Evolutionary conservation across 495 filamentous ascomycete species (phyloP).

Genomic region (Astrocystis sublimbata): DNA sequence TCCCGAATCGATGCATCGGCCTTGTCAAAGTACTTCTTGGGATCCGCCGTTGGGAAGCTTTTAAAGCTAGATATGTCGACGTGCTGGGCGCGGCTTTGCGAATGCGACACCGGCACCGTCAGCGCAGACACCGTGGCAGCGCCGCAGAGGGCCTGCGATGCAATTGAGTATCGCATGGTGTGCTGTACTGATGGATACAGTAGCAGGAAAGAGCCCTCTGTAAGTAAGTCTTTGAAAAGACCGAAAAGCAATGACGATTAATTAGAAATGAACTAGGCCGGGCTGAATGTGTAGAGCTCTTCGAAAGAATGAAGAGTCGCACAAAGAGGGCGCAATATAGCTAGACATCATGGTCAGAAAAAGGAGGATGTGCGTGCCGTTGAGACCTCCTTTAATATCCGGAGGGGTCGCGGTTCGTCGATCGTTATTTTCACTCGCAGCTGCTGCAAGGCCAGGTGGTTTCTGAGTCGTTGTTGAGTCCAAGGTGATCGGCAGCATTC

Average conservation of each 20-base stretch:
- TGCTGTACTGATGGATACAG: slow-evolving; percentile 5
- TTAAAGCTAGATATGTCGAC: slow-evolving; percentile 30
- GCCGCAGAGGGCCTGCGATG: slow-evolving; percentile 31
- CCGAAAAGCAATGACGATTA: slow-evolving; percentile 14
- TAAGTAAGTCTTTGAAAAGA: slow-evolving; percentile 5
- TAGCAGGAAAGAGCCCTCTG: slow-evolving; percentile 18
- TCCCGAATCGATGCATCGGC: neutral
- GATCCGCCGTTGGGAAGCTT: slow-evolving; percentile 25
- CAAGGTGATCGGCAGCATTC: slow-evolving; percentile 17
- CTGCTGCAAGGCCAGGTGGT: slow-evolving; percentile 5
- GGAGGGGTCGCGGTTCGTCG: slow-evolving; percentile 13
- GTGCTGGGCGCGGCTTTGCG: slow-evolving; percentile 23
- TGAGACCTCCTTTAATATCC: slow-evolving; percentile 20
- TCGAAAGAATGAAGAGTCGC: slow-evolving; percentile 11
- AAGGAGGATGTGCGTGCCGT: slow-evolving; percentile 2
- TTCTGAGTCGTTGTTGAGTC: slow-evolving; percentile 13
- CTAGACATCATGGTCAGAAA: slow-evolving; percentile 6
- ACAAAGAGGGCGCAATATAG: slow-evolving; percentile 6
- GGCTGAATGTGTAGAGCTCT: slow-evolving; percentile 1
- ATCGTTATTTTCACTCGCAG: slow-evolving; percentile 17
- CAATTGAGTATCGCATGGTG: slow-evolving; percentile 30
- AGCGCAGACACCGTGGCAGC: slow-evolving; percentile 31
- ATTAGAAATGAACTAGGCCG: slow-evolving; percentile 8
- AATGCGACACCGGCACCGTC: slow-evolving; percentile 10
- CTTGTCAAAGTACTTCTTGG: slow-evolving; percentile 12